Evolutionary conservation across 352 stramenopile species (phyloP).

Genomic region (Globisporangium perplexum): DNA sequence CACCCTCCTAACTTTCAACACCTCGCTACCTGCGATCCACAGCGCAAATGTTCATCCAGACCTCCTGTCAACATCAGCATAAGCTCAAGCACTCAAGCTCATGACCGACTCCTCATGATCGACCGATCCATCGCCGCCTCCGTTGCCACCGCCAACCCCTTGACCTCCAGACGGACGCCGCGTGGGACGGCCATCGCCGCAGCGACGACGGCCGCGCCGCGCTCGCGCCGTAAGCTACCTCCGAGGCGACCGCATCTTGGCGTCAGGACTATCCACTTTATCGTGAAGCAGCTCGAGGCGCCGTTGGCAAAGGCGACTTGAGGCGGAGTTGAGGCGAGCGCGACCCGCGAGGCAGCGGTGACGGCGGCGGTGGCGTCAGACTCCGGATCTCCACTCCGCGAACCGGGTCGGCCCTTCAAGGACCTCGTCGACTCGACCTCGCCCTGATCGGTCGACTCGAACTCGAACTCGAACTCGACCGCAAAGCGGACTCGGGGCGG

Average conservation of each 20-base stretch:
- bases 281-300: not conserved
- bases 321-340: not conserved
- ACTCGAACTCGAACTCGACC: not conserved
- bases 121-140: no score
- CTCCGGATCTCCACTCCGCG: not conserved
- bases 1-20: no score
- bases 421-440: no score
- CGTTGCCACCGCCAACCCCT: no score
- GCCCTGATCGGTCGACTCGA: no score
- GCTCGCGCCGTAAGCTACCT: not conserved
- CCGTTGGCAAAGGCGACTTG: not conserved
- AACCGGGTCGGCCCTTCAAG: no score
- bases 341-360: not conserved
- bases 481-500: no score
- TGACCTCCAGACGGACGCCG: no score
- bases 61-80: not conserved
- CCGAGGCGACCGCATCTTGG: not conserved
- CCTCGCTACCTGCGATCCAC: not conserved
- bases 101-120: no score
- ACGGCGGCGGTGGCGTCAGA: not conserved
- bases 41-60: not conserved
- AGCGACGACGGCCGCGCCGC: no score
- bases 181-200: not conserved
- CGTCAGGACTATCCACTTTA: not conserved
- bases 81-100: no score